Base-by-base conservation (phyloP, 371 early-diverging fungal genomes). In the Zychaea mexicana region DNA sequence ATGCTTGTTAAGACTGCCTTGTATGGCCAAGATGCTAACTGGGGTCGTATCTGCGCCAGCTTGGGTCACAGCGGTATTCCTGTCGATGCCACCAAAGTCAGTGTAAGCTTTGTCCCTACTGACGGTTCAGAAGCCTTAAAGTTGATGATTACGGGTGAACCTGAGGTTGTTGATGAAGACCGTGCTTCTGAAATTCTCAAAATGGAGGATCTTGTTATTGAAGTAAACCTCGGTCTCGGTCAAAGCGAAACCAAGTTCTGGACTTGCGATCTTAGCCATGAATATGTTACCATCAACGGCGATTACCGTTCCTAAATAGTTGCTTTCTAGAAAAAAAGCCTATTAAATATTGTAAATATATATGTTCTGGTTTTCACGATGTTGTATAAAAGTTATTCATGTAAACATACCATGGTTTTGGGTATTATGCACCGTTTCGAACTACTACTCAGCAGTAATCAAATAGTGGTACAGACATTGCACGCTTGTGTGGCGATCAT, bases 1-100 rank as follows among this genome's bases (percentile, higher is more conserved):
- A 89, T 95, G 61, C 80, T 98, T 52, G 96, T 96, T 39, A 98
- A 98, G 77, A 95, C 97, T 0, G 98, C 98, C 8, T 81, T 98
- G 49, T 96, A 90, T 70, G 98, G 98, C 1, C 88, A 93, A 72
- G 98, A 98, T 76, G 98, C 98, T 47, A 98, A 98, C 79, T 98
- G 98, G 98, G 98, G 98, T 27, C 89, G 98, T 47, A 79, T 82
- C 33, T 82, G 82, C 62, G 82, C 79, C 12, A 82, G 79, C 52
- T 59, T 81, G 13, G 89, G 94, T 6, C 83, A 86, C 31, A 74
- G 80, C 31, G 85, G 78, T 19, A 74, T 95, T 59, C 83, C 69
- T 42, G 71, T 81, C 0, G 82, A 92, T 38, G 92, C 96, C 2
- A 65, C 68, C n/a, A 82, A 82, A 57, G 94, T 97, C 27, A 87